phyloP scores from a whole-genome alignment of 225 moss, liverwort and hornwort species.

The Ulota crispa region DNA sequence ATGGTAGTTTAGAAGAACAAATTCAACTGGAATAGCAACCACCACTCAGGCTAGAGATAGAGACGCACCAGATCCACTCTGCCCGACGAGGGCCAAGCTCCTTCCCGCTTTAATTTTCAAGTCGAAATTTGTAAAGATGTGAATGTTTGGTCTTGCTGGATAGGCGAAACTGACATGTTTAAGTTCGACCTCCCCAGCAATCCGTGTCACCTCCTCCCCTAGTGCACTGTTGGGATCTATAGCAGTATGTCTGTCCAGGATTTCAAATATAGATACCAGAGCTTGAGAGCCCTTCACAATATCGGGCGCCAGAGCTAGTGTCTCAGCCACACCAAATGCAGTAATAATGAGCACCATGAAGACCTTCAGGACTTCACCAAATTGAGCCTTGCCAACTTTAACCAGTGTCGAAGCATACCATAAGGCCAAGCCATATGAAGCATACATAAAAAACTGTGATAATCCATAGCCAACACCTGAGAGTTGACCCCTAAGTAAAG shows the following conservation, averaged over 20 bases:
- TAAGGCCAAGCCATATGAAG: slow-evolving; percentile 63
- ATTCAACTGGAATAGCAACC: background rate
- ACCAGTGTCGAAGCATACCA: slow-evolving; percentile 79
- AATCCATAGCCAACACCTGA: slow-evolving; percentile 74
- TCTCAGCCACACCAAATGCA: slow-evolving; percentile 67
- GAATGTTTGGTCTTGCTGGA: slow-evolving; percentile 65
- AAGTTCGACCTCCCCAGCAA: slow-evolving; percentile 59
- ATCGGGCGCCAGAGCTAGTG: slow-evolving; percentile 67
- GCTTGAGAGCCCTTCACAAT: slow-evolving; percentile 60
- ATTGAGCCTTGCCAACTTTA: slow-evolving; percentile 45
- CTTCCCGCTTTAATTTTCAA: slow-evolving; percentile 65
- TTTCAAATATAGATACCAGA: slow-evolving; percentile 53
- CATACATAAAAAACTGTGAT: slow-evolving; percentile 74
- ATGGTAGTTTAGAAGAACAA: background rate
- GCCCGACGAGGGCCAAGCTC: slow-evolving; percentile 81
- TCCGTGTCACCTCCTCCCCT: slow-evolving; percentile 46
- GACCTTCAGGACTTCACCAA: slow-evolving; percentile 67
- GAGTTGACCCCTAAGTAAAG: slow-evolving; percentile 60
- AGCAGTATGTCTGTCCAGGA: slow-evolving; percentile 57
- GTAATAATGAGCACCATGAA: slow-evolving; percentile 79
- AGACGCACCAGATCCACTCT: slow-evolving; percentile 73
- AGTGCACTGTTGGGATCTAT: slow-evolving; percentile 65
- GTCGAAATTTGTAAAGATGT: slow-evolving; percentile 62
- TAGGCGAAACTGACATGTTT: slow-evolving; percentile 70
- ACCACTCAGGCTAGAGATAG: background rate